Percentiles rank a stretch among this genome's conserved stretches.
phyloP scores from a whole-genome alignment of 768 basidiomycete species.

The Lactarius hatsudake region DNA sequence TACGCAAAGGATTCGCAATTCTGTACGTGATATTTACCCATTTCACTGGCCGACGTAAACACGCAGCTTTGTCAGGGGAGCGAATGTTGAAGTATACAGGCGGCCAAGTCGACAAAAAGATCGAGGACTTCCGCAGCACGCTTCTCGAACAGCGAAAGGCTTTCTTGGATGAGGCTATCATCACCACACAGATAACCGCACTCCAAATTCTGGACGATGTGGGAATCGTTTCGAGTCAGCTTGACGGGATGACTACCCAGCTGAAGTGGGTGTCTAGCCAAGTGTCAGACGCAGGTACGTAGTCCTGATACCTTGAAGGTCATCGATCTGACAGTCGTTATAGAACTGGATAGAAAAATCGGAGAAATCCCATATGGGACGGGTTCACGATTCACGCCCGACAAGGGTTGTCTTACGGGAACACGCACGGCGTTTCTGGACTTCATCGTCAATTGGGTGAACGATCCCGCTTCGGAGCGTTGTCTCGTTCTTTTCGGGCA shows the following conservation, averaged over 20 bases:
- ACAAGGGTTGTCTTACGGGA: neutral
- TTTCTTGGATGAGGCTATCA: no score
- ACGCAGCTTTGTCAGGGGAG: no score
- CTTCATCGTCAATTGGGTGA: neutral
- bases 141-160: no score
- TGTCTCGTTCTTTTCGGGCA: constrained; percentile 3
- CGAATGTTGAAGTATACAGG: no score
- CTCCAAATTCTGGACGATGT: neutral
- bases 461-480: neutral
- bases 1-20: no score
- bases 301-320: neutral
- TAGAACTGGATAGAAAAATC: neutral
- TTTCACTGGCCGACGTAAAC: no score
- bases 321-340: neutral
- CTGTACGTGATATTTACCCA: no score
- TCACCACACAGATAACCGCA: neutral
- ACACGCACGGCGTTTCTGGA: neutral
- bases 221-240: neutral
- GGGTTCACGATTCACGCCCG: neutral
- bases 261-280: neutral
- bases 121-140: no score
- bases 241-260: neutral
- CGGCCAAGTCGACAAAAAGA: no score
- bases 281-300: neutral
- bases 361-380: neutral